A percentile compares a stretch with the other conserved stretches of the same genome.
phyloP scores from a whole-genome alignment of 169 alveolate genomes.

The Blepharisma undulans region DNA sequence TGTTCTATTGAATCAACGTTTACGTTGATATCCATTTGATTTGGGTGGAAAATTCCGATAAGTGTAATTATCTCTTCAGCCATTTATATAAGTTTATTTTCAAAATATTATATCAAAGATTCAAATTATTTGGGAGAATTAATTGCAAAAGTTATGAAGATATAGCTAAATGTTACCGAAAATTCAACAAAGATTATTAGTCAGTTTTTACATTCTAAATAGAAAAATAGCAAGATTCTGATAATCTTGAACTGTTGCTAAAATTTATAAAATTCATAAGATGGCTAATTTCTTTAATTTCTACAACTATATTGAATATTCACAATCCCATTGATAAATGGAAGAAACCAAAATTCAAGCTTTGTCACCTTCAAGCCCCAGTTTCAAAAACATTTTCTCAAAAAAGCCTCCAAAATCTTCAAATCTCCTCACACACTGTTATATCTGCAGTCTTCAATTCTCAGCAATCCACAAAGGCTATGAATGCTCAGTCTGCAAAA shows the following conservation, averaged over 20 bases:
- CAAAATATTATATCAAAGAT: background rate
- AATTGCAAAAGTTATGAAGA: too few species aligned
- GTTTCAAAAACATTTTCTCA: background rate
- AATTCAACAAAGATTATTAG: too few species aligned
- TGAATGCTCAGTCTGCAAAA: background rate
- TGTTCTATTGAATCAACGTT: background rate
- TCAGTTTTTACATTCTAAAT: background rate
- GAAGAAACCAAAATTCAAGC: background rate
- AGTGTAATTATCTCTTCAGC: constrained; percentile 9
- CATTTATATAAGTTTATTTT: constrained; percentile 5
- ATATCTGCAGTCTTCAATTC: background rate
- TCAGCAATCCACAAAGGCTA: background rate
- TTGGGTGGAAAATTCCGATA: background rate
- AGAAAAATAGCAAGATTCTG: background rate
- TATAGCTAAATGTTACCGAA: too few species aligned
- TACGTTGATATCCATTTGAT: background rate
- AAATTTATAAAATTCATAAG: background rate
- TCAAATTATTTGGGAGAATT: background rate
- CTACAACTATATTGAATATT: background rate
- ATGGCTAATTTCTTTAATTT: too few species aligned
- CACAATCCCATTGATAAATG: background rate
- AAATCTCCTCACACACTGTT: background rate
- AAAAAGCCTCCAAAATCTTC: background rate
- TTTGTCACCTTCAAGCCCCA: background rate
- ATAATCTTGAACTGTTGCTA: background rate